Base-by-base conservation (phyloP, 179 eudicot genomes). In the Heliamphora pulchella region DNA sequence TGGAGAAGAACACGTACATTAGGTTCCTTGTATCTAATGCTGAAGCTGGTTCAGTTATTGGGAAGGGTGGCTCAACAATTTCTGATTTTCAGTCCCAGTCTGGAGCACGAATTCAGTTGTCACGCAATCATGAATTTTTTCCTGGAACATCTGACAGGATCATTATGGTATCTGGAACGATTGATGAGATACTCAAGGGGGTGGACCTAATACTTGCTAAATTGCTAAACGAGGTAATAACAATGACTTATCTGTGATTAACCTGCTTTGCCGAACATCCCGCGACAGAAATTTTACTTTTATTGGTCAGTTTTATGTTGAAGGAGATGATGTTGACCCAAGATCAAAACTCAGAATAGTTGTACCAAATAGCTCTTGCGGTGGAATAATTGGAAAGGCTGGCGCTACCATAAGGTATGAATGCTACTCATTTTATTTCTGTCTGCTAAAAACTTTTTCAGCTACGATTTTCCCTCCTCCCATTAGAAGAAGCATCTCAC, bases 71-170 rank as follows among this genome's bases (percentile, higher is more conserved):
- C 61, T 84, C 99, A 20, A 90, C 97, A 43, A 91, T 96, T 53
- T 86, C 86, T 83, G 99, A 94, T 61, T 90, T 96, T 76, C 99
- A 96, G 86, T 82, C 92, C 72, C 91, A 91, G 58, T 90, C 99
- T 78, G 97, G 97, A 59, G 98, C 98, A 53, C 88, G 98, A 46
- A 92, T 96, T 83, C 96, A 91, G 91, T 73, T 96, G 86, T 96
- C 99, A 57, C 97, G 99, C 80, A 96, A 91, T 83, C 90, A 86
- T 81, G 99, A 96, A 76, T 88, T 85, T 81, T 96, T 92, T 81
- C 99, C 98, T 1, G 99, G 99, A 81, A 96, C 98, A 73, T 81
- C 97, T 63, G 97, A 96, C 83, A 91, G 98, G 84, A 87, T 96
- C 46, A 86, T 96, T 64, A 92, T 91, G 96, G 86, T 96, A 67